phyloP scores from a whole-genome alignment of 2,329 filamentous ascomycete species.

The Zopfia rhizophila region DNA sequence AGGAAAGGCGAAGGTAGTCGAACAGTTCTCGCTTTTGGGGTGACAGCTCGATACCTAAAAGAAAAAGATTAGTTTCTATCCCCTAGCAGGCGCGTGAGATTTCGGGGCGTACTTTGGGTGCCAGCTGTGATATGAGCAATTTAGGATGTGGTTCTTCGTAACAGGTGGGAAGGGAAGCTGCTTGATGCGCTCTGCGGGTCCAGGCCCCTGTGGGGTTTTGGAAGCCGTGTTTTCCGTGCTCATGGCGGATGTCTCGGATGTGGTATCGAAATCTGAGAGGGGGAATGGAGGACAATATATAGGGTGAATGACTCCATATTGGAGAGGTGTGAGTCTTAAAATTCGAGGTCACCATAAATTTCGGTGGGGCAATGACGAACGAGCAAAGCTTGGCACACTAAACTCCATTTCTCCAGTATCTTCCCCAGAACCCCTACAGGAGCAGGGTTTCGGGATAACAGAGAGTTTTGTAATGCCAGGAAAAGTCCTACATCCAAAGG shows the following conservation, averaged over 20 bases:
- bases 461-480: too few species aligned
- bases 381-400: conserved; percentile 29
- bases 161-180: conserved; percentile 81
- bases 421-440: too few species aligned
- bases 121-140: conserved; percentile 96
- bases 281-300: conserved; percentile 7
- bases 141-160: conserved; percentile 85
- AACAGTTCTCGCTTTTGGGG: conserved; percentile 87
- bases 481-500: too few species aligned
- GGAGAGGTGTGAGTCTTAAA: conserved; percentile 33
- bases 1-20: conserved; percentile 80
- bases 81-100: conserved; percentile 2
- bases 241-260: conserved; percentile 33
- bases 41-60: conserved; percentile 78
- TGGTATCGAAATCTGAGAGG: too few species aligned
- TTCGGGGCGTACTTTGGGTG: conserved; percentile 71
- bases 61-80: conserved; percentile 17
- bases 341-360: conserved; percentile 29
- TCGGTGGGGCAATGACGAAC: conserved; percentile 39
- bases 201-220: conserved; percentile 5
- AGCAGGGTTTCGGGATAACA: too few species aligned
- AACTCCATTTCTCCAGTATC: conserved; percentile 7
- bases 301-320: conserved; percentile 38
- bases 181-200: conserved; percentile 28
- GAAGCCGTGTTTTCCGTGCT: conserved; percentile 15